Evolutionary conservation across 2,329 filamentous ascomycete genomes (phyloP), one percentile per base, ranked within the genome.

Genomic region (Fusarium equiseti): DNA sequence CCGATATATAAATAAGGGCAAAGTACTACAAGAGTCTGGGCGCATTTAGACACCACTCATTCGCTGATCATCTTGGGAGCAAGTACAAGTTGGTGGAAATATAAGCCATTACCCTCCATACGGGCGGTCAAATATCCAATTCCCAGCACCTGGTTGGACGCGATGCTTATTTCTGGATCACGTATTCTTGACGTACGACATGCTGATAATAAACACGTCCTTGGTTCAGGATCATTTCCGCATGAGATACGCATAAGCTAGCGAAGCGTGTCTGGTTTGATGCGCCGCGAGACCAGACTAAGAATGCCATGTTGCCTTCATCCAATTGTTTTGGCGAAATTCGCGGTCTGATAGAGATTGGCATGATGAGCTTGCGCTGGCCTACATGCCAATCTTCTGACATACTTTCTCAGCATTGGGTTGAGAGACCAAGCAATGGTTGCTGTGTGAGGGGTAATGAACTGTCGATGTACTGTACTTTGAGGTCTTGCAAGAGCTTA

Each of bases 401-500:
- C 31, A 44, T 45, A 40, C 48, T 31, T 40, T 46, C 15, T 42
- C 42, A 40, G 49, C 26, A 55, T 45, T 15, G 15, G 48, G 22
- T 40, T 63, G 46, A 22, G 26, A 52, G 35, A 27, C 22, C 44
- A 27, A 46, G 29, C 24, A 40, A 52, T 22, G 35, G 50, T 29
- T 53, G 50, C 22, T 22, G 24, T 8, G 50, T 42, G 24, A 53
- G 31, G 26, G 45, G 48, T 51, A 38, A 26, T 51, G 24, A 38
- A 24, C 16, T 43, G 35, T 53, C 20, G 22, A 45, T 49, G 59
- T 54, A 44, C 35, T 55, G 35, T 55, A 24, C 56, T 26, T 40
- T 16, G 22, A 43, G 55, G 49, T 60, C 56, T 62, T 56, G 51
- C 13, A 26, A 43, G 50, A 63, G 51, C 49, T 60, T 72, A 74